Base-by-base conservation (phyloP, 73 alveolate species). In the Paramecium primaurelia region DNA sequence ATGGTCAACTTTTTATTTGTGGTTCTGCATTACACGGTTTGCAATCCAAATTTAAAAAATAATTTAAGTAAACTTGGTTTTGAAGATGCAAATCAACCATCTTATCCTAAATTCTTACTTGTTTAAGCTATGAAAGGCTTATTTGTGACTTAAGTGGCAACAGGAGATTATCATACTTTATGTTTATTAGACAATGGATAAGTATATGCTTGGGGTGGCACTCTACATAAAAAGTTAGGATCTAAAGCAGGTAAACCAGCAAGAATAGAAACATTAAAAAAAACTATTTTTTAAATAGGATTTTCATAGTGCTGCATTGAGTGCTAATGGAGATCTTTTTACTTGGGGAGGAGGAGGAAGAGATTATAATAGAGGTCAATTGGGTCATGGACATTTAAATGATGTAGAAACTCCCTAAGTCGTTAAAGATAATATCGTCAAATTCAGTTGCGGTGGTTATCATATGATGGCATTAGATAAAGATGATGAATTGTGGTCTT, bases 271-370 rank as follows among this genome's bases (percentile, higher is more conserved):
- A 22, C 86, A 34, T 93, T 95, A n/a, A 95, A 95, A 51, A 86
- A 42, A 42, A 93, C 94, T 58, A 97, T 98, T 22, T 90, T 93
- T 2, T 93, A 96, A 37, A 96, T 98, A 34, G 98, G 97, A 98
- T 93, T 97, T 96, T 93, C 99, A 98, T 86, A 95, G 98, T 64
- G 98, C 97, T 86, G 99, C 99, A 16, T 89, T 98, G 18, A 96
- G 96, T 93, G 58, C 93, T 97, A 85, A 99, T 99, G 22, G 97
- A 95, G 45, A 54, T 54, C 92, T 98, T 64, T 98, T 96, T 92
- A 90, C 98, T 1, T 98, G 99, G 99, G 99, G 99, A 45, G 99
- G 99, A 32, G 99, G 99, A 49, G 99, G 99, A n/a, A 95, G 94
- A 44, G 95, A 97, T 26, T 98, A 97, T 90, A 98, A 98, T 92